Base-by-base conservation (phyloP, 176 grass and related monocot genomes). In the Phyllostachys edulis region DNA sequence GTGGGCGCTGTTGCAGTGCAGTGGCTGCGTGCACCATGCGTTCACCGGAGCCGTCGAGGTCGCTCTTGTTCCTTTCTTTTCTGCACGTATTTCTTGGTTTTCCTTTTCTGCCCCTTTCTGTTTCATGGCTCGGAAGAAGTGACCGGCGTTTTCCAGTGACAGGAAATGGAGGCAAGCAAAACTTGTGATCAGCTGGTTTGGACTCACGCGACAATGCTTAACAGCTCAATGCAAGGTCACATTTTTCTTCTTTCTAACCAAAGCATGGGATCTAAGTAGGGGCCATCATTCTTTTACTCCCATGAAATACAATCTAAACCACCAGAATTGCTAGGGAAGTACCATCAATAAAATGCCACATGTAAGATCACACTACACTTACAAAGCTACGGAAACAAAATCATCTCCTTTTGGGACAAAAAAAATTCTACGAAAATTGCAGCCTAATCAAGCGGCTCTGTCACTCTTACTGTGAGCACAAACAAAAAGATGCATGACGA, bases 91-190 rank as follows among this genome's bases (percentile, higher is more conserved):
- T 39, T 67, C 63, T 21, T 37, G 63, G 18, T 21, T 10, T 15
- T 0, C 1, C 0, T 15, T 13, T n/a, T 0, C 6, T 7, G 0
- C 0, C 21, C 21, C 20, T 39, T 24, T 26, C 3, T 24, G 2
- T 26, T 24, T 3, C 5, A 6, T 27, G 11, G 20, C 27, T 64
- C 5, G 5, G 27, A 13, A 27, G 21, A 57, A n/a, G 20, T n/a
- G 49, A 1, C 15, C 49, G 46, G 49, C 44, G 44, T 12, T 46
- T 18, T 46, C 45, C 0, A 7, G 63, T 40, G 73, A 17, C 21
- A 1, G 4, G 57, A 36, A 34, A 64, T 12, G 41, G 41, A 36
- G 41, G 34, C 16, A 1, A 49, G 5, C 9, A 26, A 36, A 63
- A 44, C 9, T 45, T 39, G 56, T 18, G 38, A 20, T 32, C 4